These are phyloP conservation scores for Debaryomyces psychrophilus DNA, from an alignment of 1,139 yeast species.

Conservation along the genomic window DNA sequence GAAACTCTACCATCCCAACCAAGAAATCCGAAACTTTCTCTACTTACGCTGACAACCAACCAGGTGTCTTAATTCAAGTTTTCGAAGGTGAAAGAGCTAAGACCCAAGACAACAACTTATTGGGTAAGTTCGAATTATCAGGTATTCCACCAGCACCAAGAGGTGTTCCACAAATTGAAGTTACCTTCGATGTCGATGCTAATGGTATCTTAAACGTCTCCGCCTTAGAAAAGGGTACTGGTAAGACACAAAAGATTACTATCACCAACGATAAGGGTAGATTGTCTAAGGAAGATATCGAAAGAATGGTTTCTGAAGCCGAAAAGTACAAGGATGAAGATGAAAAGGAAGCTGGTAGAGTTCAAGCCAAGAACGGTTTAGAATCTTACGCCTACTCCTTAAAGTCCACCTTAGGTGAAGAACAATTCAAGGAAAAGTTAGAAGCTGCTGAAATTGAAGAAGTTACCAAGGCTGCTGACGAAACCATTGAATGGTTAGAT, in stretches of 20 bases:
- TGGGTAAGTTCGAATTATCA: slow-evolving; percentile 93
- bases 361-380: slow-evolving; percentile 77
- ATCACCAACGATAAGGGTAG: slow-evolving; percentile 56
- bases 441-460: slow-evolving; percentile 76
- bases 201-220: slow-evolving; percentile 94
- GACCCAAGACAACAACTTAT: slow-evolving; percentile 91
- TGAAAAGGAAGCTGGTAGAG: slow-evolving; percentile 51
- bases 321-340: slow-evolving; percentile 56
- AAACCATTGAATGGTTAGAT: slow-evolving; percentile 87
- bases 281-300: slow-evolving; percentile 55
- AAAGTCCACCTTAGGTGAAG: slow-evolving; percentile 81
- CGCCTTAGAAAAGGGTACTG: slow-evolving; percentile 96
- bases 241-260: slow-evolving; percentile 58
- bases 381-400: slow-evolving; percentile 91
- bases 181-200: slow-evolving; percentile 91
- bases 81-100: slow-evolving; percentile 97
- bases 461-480: slow-evolving; percentile 83
- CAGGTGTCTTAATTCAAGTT: slow-evolving; percentile 94
- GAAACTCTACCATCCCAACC: slow-evolving; percentile 97
- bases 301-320: slow-evolving; percentile 54
- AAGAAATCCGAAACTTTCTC: slow-evolving; percentile 96
- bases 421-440: slow-evolving; percentile 80
- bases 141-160: slow-evolving; percentile 99
- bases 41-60: slow-evolving; percentile 96
- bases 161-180: slow-evolving; percentile 97